A percentile compares a stretch with the other conserved stretches of the same genome.
Conservation (phyloP, 1,284 basidiomycete species). For the Volvariella surrecta region DNA sequence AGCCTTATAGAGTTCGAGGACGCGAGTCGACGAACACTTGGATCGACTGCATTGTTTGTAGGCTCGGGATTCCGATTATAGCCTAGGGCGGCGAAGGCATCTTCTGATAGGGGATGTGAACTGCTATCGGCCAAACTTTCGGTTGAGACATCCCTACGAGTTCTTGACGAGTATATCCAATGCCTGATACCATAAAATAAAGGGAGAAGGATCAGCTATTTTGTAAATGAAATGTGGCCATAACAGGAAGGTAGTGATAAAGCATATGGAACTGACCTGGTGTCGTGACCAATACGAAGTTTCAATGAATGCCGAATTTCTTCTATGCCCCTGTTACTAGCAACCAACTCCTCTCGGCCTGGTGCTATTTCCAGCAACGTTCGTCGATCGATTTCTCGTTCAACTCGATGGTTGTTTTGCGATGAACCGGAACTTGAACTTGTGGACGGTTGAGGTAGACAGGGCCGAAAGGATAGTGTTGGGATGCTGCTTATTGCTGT, state of each 20-base stretch:
- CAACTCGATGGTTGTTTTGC: conserved; percentile 6
- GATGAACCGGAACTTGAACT: too few species aligned
- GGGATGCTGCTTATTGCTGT: not conserved
- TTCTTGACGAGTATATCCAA: conserved; percentile 21
- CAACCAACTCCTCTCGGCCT: conserved; percentile 23
- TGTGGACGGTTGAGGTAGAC: not conserved
- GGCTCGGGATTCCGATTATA: conserved; percentile 11
- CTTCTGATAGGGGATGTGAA: too few species aligned
- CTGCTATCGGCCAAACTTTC: conserved; percentile 16
- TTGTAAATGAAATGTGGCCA: too few species aligned
- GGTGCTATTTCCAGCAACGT: conserved; percentile 23
- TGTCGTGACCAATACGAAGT: conserved; percentile 14
- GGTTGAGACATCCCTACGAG: conserved; percentile 15
- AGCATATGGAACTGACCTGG: conserved; percentile 13
- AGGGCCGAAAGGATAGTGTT: not conserved
- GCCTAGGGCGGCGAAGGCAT: too few species aligned
- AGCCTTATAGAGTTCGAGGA: conserved; percentile 17
- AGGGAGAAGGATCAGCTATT: not conserved
- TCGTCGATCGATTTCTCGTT: conserved; percentile 19
- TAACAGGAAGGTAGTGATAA: too few species aligned
- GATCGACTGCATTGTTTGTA: conserved; percentile 7
- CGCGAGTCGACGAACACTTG: conserved; percentile 12
- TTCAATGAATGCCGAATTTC: conserved; percentile 23
- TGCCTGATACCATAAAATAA: conserved; percentile 14
- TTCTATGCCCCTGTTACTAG: conserved; percentile 16